These are phyloP conservation scores for Fusarium domesticum DNA, from an alignment of 2,329 filamentous ascomycete species.

Conservation along the genomic window DNA sequence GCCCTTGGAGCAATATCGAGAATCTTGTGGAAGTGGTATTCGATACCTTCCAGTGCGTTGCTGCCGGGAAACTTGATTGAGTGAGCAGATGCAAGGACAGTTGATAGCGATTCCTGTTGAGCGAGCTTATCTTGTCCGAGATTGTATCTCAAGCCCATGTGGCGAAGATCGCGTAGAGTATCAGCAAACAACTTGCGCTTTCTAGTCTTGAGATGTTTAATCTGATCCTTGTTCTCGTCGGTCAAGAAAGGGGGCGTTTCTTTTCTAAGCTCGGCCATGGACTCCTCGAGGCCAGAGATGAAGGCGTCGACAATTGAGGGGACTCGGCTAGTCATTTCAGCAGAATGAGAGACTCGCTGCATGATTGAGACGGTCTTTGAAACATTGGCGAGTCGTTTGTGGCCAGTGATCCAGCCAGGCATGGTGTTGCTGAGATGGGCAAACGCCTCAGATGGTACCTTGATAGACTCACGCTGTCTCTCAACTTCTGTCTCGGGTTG, in stretches of 20 bases:
- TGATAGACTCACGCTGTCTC: slow-evolving; percentile 1
- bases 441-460: slow-evolving; percentile 17
- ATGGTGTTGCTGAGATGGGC: slow-evolving; percentile 26
- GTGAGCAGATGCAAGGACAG: slow-evolving; percentile 61
- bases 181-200: slow-evolving; percentile 91
- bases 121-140: slow-evolving; percentile 69
- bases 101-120: slow-evolving; percentile 68
- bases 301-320: slow-evolving; percentile 63
- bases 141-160: slow-evolving; percentile 89
- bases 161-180: slow-evolving; percentile 74
- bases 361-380: slow-evolving; percentile 71
- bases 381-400: slow-evolving; percentile 69
- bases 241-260: slow-evolving; percentile 78
- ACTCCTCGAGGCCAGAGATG: slow-evolving; percentile 63
- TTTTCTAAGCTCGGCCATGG: slow-evolving; percentile 71
- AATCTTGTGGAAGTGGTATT: slow-evolving; percentile 76
- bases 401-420: slow-evolving; percentile 41
- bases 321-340: slow-evolving; percentile 52
- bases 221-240: slow-evolving; percentile 77
- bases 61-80: slow-evolving; percentile 36
- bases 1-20: slow-evolving; percentile 70
- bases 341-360: slow-evolving; percentile 57
- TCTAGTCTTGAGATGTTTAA: slow-evolving; percentile 86
- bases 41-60: slow-evolving; percentile 39
- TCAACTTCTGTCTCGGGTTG: slow-evolving; percentile 4